These are phyloP conservation scores for Verbascum thapsus DNA, from an alignment of 257 asterid species.

Conservation along the genomic window DNA sequence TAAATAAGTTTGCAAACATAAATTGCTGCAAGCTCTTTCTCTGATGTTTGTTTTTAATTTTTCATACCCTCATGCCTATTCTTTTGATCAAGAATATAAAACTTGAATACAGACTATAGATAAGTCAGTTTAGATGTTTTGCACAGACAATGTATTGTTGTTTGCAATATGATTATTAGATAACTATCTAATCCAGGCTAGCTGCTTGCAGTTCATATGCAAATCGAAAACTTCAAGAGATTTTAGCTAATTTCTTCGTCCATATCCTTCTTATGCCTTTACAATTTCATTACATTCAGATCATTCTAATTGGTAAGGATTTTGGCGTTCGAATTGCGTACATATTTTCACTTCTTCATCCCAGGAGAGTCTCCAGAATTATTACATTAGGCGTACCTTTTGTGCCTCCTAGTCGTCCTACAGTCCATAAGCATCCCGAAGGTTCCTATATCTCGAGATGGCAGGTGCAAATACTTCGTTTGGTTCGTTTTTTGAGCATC, in stretches of 20 bases:
- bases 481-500: neutral
- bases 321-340: constrained; percentile 56
- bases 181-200: neutral
- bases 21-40: too few relatives aligned
- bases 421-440: constrained; percentile 25
- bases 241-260: neutral
- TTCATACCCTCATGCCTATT: too few relatives aligned
- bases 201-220: neutral
- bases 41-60: too few relatives aligned
- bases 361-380: constrained; percentile 47
- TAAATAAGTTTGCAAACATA: too few relatives aligned
- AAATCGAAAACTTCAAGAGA: neutral
- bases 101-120: too few relatives aligned
- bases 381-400: constrained; percentile 61
- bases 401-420: constrained; percentile 37
- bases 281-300: constrained; percentile 32
- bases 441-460: constrained; percentile 54
- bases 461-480: constrained; percentile 32
- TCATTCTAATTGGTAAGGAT: constrained; percentile 56
- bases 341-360: constrained; percentile 45
- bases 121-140: neutral
- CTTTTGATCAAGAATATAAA: too few relatives aligned
- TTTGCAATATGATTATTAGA: neutral
- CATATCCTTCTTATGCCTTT: neutral
- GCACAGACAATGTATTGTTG: neutral